These are phyloP conservation scores for Lyophyllum atratum DNA, from an alignment of 768 basidiomycete genomes.

Conservation along the genomic window DNA sequence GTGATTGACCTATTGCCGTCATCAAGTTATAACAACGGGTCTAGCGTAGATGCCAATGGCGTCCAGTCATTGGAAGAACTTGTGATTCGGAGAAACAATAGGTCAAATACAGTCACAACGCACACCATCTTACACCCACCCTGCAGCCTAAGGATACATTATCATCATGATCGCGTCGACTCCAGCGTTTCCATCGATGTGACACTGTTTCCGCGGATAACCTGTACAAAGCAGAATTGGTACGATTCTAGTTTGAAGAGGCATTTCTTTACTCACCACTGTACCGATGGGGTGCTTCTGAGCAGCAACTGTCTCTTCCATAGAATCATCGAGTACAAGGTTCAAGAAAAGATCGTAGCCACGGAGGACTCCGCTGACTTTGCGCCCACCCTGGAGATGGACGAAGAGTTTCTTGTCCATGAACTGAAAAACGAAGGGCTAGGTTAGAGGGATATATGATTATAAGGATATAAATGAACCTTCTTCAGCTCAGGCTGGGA, in stretches of 20 bases:
- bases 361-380: slow-evolving; percentile 92
- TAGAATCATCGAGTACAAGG: slow-evolving; percentile 93
- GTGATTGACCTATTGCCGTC: background rate
- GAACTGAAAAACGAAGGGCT: slow-evolving; percentile 56
- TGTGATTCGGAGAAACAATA: background rate
- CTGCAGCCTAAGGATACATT: slow-evolving; percentile 1
- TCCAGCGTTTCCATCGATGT: slow-evolving; percentile 93
- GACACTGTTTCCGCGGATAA: slow-evolving; percentile 95
- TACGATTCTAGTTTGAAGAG: slow-evolving; percentile 3
- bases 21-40: no score
- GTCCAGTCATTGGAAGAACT: no score
- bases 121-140: slow-evolving; percentile 14
- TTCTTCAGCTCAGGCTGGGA: slow-evolving; percentile 98
- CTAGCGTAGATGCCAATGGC: no score
- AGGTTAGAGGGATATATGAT: slow-evolving; percentile 1
- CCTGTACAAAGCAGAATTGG: slow-evolving; percentile 48
- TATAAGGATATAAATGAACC: slow-evolving; percentile 45
- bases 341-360: slow-evolving; percentile 99
- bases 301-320: slow-evolving; percentile 88
- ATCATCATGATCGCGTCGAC: slow-evolving; percentile 40
- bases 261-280: slow-evolving; percentile 60
- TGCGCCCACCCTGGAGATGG: slow-evolving; percentile 91
- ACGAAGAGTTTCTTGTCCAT: slow-evolving; percentile 99
- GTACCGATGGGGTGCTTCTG: slow-evolving; percentile 92
- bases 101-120: slow-evolving; percentile 7